Evolutionary conservation across 257 asterid species (phyloP).

Genomic region (Petunia secreta): DNA sequence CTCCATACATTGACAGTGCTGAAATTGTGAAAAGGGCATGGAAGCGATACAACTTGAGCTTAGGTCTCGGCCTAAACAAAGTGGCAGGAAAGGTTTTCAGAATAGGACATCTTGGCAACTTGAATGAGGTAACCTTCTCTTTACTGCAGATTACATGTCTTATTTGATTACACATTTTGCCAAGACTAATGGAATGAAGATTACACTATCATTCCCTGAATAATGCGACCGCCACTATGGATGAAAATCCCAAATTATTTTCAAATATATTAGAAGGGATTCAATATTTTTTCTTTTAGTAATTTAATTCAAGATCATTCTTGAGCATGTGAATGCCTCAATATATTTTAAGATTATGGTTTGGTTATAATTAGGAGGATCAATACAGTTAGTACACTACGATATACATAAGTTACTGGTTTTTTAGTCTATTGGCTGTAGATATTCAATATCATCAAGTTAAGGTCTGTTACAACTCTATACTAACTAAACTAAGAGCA

Average conservation of each 20-base stretch:
- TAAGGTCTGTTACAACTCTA: neutral
- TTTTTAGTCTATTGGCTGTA: neutral
- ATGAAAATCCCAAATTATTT: too few species aligned
- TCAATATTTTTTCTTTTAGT: neutral
- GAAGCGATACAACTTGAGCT: slow-evolving; percentile 95
- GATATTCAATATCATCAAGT: neutral
- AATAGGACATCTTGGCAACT: slow-evolving; percentile 97
- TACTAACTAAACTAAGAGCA: neutral
- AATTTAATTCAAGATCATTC: neutral
- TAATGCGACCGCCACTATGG: neutral
- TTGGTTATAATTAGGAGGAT: neutral
- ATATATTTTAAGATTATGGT: neutral
- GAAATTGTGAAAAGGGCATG: slow-evolving; percentile 82
- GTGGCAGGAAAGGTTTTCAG: slow-evolving; percentile 97
- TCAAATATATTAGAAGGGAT: neutral
- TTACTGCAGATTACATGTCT: neutral
- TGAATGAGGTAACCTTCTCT: slow-evolving; percentile 67
- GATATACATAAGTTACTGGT: neutral
- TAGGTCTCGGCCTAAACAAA: slow-evolving; percentile 96
- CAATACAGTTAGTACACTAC: neutral
- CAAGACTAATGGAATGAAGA: neutral
- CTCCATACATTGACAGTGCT: slow-evolving; percentile 75
- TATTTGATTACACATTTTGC: neutral
- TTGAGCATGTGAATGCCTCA: neutral
- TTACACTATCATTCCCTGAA: neutral